phyloP scores from a whole-genome alignment of 1,139 yeast genomes.

The Lodderomyces parapsilosis region DNA sequence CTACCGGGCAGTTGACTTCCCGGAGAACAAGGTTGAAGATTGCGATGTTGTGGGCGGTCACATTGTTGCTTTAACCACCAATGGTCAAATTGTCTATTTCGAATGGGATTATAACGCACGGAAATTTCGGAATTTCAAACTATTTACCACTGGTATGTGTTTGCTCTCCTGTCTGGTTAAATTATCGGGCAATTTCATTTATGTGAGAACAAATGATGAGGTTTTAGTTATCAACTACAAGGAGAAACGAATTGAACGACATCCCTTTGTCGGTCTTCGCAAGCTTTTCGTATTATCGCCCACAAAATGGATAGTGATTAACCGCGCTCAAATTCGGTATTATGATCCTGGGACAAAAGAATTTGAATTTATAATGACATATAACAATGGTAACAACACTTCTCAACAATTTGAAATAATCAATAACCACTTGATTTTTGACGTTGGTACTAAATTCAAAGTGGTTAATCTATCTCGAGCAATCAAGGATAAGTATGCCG shows the following conservation, averaged over 20 bases:
- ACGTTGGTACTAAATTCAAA: slow-evolving; percentile 9
- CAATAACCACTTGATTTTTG: slow-evolving; percentile 13
- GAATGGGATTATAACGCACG: not conserved
- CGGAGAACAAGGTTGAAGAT: no score
- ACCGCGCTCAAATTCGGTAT: slow-evolving; percentile 2
- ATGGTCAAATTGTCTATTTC: slow-evolving; percentile 6
- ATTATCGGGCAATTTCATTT: not conserved
- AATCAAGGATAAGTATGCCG: slow-evolving; percentile 1
- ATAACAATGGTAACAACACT: slow-evolving; percentile 13
- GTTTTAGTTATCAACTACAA: not conserved
- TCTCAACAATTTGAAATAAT: slow-evolving; percentile 14
- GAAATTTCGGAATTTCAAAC: slow-evolving; percentile 5
- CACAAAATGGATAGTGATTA: slow-evolving; percentile 1
- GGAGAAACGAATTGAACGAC: not conserved
- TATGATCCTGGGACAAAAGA: not conserved
- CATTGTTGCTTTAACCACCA: not conserved
- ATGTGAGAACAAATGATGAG: not conserved
- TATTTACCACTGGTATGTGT: not conserved
- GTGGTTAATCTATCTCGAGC: slow-evolving; percentile 10
- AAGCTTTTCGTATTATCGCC: slow-evolving; percentile 5
- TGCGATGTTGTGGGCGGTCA: not conserved
- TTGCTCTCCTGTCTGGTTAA: not conserved
- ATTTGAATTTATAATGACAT: not conserved
- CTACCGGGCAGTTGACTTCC: slow-evolving; percentile 1
- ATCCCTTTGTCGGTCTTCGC: not conserved